Evolutionary conservation across 148 eudicot genomes (phyloP).

Genomic region (Amaranthus palmeri): DNA sequence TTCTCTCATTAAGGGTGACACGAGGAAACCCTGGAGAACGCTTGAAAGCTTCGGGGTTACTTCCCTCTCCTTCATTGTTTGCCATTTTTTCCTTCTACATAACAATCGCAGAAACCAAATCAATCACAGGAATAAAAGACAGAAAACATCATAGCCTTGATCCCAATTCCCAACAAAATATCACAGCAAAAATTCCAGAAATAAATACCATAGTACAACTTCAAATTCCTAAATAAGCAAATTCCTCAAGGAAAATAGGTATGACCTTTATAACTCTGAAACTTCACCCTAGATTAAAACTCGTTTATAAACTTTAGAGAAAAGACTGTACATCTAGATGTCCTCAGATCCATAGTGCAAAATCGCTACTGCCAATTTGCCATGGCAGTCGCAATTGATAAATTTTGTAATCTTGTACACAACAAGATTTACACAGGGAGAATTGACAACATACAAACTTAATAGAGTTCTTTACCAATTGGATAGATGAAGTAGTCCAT

Average conservation of each 20-base stretch:
- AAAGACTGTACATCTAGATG: background rate
- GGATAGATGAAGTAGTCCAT: no score
- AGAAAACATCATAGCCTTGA: background rate
- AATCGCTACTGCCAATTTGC: no score
- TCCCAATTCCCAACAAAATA: background rate
- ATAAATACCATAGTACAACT: background rate
- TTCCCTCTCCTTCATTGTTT: slow-evolving; percentile 37
- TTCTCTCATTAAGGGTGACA: slow-evolving; percentile 74
- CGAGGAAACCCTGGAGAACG: slow-evolving; percentile 31
- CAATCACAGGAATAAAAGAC: background rate
- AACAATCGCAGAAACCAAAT: background rate
- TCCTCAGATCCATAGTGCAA: background rate
- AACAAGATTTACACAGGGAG: no score
- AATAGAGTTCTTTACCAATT: no score
- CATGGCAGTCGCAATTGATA: no score
- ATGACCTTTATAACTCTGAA: no score
- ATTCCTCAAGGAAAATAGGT: background rate
- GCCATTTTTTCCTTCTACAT: slow-evolving; percentile 40
- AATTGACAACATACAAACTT: no score
- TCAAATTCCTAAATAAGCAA: background rate
- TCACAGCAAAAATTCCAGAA: background rate
- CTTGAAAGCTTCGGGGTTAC: slow-evolving; percentile 20
- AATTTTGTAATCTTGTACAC: no score
- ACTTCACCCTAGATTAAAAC: background rate
- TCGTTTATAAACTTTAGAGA: background rate